Evolutionary conservation across 169 alveolate species (phyloP).

Genomic region (Sarcocystis neurona): DNA sequence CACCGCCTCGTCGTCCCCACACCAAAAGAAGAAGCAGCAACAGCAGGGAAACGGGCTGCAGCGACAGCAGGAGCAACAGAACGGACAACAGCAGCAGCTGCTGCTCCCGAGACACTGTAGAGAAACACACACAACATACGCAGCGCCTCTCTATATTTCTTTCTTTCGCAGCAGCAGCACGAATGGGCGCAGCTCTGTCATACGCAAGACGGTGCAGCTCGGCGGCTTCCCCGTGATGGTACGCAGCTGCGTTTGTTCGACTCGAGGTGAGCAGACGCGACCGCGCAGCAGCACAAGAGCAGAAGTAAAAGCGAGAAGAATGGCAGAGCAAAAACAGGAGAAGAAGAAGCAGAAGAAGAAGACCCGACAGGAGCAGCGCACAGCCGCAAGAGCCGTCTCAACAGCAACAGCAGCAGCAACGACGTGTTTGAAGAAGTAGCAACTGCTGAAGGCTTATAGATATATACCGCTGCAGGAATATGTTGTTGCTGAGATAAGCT

Average conservation of each 20-base stretch:
- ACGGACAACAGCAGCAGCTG: constrained; percentile 1
- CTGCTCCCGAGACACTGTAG: constrained; percentile 67
- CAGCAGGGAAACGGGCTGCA: too few species aligned
- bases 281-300: constrained; percentile 66
- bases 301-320: neutral
- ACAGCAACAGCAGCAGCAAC: too few species aligned
- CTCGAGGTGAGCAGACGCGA: constrained; percentile 74
- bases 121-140: constrained; percentile 64
- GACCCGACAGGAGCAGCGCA: neutral
- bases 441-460: too few species aligned
- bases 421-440: too few species aligned
- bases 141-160: constrained; percentile 61
- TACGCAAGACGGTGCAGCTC: constrained; percentile 71
- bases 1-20: too few species aligned
- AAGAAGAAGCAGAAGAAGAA: neutral
- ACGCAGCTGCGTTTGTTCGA: constrained; percentile 89
- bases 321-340: neutral
- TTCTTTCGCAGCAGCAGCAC: constrained; percentile 45
- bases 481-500: too few species aligned
- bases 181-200: constrained; percentile 38
- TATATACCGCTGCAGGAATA: too few species aligned
- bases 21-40: too few species aligned
- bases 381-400: neutral
- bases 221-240: constrained; percentile 99
- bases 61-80: too few species aligned